Base-by-base conservation (phyloP, 2,329 filamentous ascomycete genomes). In the Hypoxylon sp. region DNA sequence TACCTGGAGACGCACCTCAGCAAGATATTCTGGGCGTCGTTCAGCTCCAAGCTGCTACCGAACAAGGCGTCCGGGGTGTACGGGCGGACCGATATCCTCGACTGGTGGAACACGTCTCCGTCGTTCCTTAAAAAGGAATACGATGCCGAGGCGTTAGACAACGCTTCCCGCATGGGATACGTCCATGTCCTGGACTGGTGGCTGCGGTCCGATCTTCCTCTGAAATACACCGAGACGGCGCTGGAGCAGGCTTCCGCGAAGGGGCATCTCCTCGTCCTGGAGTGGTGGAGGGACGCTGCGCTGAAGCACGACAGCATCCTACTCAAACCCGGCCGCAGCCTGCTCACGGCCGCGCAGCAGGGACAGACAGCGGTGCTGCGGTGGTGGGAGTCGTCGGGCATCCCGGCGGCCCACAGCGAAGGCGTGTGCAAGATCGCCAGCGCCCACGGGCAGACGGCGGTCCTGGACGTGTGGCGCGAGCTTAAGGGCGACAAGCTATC, bases 171-270 rank as follows among this genome's bases (percentile, higher is more conserved):
- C 50, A 89, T 91, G 55, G 93, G 94, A 3, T 95, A 92, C 66
- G 83, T 96, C 11, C 85, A 91, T 63, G 88, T 96, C 0, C 82
- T 98, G 1, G 90, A 97, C 69, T 96, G 92, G 90, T 98, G 94
- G 94, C 83, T 88, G 18, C 91, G 89, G 6, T 85, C 83, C 0
- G 90, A 89, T 0, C 80, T 97, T 1, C 86, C 88, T 2, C 81
- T 97, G 17, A 88, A 91, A 65, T 97, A 95, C 74, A 96, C 90
- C 9, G 92, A 97, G 72, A 83, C 87, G 4, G 91, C 94, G 0
- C 83, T 98, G 15, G 94, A 97, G 74, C 89, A 93, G 69, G 93
- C 94, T 24, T 94, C 89, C 56, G 88, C 88, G 3, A 89, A 91
- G 69, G 92, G 93, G 6, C 90, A 95, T 64, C 81, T 97, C n/a